Conservation (phyloP, 2,329 filamentous ascomycete species). For the Aspergillus thermomutatus region DNA sequence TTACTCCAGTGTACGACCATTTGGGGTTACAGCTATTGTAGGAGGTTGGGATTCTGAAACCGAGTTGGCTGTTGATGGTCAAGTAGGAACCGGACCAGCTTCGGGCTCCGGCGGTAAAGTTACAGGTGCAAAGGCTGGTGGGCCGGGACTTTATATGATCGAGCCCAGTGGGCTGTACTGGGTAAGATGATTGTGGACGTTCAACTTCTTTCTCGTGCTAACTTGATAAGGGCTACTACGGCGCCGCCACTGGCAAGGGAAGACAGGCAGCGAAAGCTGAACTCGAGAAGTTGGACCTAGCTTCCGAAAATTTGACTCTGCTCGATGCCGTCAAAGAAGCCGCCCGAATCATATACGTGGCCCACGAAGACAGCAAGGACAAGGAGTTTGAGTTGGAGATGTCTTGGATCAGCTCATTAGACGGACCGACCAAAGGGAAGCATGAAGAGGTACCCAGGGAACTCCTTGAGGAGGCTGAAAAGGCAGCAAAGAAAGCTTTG, state of each 20-base stretch:
- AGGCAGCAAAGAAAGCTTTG: slow-evolving; percentile 82
- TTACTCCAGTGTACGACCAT: slow-evolving; percentile 93
- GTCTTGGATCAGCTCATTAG: slow-evolving; percentile 87
- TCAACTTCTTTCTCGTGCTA: slow-evolving; percentile 13
- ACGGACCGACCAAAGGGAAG: slow-evolving; percentile 85
- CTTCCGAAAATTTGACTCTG: slow-evolving; percentile 71
- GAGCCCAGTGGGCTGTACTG: slow-evolving; percentile 96
- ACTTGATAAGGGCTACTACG: slow-evolving; percentile 75
- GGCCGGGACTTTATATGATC: slow-evolving; percentile 96
- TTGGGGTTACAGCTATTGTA: slow-evolving; percentile 92
- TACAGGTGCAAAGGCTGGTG: slow-evolving; percentile 72
- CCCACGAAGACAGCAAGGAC: slow-evolving; percentile 98
- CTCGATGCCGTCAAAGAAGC: slow-evolving; percentile 92
- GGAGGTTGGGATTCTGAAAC: slow-evolving; percentile 90
- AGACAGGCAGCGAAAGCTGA: slow-evolving; percentile 96
- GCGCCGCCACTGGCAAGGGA: slow-evolving; percentile 94
- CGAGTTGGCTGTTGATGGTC: slow-evolving; percentile 80
- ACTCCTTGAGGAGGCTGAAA: slow-evolving; percentile 85
- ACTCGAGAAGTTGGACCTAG: slow-evolving; percentile 93
- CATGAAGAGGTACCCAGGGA: slow-evolving; percentile 93
- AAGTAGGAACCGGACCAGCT: slow-evolving; percentile 77
- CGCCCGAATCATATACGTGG: slow-evolving; percentile 92
- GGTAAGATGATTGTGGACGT: slow-evolving; percentile 45
- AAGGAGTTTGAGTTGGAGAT: slow-evolving; percentile 99
- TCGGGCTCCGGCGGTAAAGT: slow-evolving; percentile 82